Percentiles rank a stretch among this genome's conserved stretches.
These are phyloP conservation scores for Aspergillus cavernicola DNA, from an alignment of 495 filamentous ascomycete genomes.

Conservation along the genomic window DNA sequence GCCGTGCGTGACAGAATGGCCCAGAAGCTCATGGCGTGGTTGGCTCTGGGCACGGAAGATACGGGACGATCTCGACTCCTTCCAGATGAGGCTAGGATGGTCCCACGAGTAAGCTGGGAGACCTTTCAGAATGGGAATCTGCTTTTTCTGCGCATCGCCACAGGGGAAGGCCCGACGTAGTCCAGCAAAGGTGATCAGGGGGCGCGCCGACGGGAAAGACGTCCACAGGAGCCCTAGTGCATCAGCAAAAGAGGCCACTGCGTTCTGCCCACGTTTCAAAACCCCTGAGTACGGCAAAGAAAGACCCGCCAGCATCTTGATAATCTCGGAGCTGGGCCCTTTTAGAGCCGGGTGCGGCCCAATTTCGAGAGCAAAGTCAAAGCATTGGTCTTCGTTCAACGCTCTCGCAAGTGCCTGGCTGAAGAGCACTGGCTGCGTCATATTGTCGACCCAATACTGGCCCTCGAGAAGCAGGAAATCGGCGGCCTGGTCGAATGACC, in stretches of 20 bases:
- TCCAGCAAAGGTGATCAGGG: too few relatives aligned
- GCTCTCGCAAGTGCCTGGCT: neutral
- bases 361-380: slow-evolving; percentile 45
- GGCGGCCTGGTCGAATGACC: neutral
- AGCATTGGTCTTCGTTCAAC: neutral
- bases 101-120: too few relatives aligned
- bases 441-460: neutral
- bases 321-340: slow-evolving; percentile 41
- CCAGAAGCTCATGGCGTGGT: neutral
- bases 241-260: slow-evolving; percentile 37
- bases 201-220: too few relatives aligned
- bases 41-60: too few relatives aligned
- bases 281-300: slow-evolving; percentile 37
- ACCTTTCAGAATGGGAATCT: too few relatives aligned
- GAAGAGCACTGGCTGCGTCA: slow-evolving; percentile 8
- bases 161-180: too few relatives aligned
- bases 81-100: neutral
- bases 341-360: slow-evolving; percentile 56
- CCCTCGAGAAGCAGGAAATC: neutral
- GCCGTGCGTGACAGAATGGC: too few relatives aligned
- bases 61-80: slow-evolving; percentile 14
- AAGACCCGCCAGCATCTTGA: slow-evolving; percentile 21
- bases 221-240: slow-evolving; percentile 35
- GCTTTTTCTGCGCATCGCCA: too few relatives aligned
- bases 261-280: slow-evolving; percentile 35